Base-by-base conservation (phyloP, 2,329 filamentous ascomycete species). In the Sphaerulina vaccinii region DNA sequence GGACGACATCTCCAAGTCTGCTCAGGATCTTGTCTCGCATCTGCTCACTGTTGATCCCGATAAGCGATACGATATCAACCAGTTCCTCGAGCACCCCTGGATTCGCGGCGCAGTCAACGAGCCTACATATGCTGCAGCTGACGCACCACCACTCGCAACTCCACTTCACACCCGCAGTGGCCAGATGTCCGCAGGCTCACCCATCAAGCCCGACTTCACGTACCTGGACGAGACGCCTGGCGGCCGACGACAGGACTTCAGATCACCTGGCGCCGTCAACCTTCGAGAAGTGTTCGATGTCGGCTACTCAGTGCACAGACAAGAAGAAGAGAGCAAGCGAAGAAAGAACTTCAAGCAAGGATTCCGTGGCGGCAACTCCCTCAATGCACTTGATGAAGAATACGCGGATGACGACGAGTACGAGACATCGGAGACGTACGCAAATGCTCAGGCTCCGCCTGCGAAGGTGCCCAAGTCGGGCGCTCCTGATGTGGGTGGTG, bases 271-370 rank as follows among this genome's bases (percentile, higher is more conserved):
- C 44, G 91, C 90, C 2, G 86, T 99, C 71, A 97, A 97, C 68
- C 77, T 99, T 10, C 89, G 93, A 54, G 93, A 99, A 71, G 91
- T 97, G 2, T 99, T 99, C 61, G 93, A 99, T 65, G 92, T 99
- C 42, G 87, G 90, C n/a, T 99, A 99, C 65, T 92, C 93, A 7
- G 93, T 99, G 7, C 93, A 97, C 69, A 80, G 93, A 40, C 90
- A 97, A 71, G 93, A 97, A 71, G 93, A 99, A 69, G 93, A 97
- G 71, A 86, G 84, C 64, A 97, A 96, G 75, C 85, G 90, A 48
- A 83, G 90, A 58, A 95, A 95, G 71, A 88, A 95, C 66, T 81
- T 91, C 62, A 76, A 82, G 73, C 78, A 91, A 77, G 81, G 87
- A 63, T 77, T 86, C 75, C 69, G 85, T 65, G 73, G 78, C 19